Percentiles rank a stretch among this genome's conserved stretches.
phyloP scores from a whole-genome alignment of 1,284 basidiomycete genomes.

The Puccinia hordei region DNA sequence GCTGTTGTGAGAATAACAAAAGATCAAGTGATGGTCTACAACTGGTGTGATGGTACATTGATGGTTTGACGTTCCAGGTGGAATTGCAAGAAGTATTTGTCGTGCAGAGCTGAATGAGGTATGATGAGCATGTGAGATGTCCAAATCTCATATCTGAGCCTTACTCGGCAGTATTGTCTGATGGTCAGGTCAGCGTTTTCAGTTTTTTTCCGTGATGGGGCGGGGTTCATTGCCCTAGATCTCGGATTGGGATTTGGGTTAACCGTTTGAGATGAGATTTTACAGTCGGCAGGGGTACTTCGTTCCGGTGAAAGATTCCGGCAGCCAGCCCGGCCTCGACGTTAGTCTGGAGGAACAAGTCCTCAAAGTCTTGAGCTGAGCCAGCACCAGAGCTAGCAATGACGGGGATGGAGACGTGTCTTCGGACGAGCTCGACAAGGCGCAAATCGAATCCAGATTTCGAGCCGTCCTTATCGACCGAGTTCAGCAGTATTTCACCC shows the following conservation, averaged over 20 bases:
- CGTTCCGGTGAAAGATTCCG: slow-evolving; percentile 92
- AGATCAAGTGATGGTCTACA: no score
- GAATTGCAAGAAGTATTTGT: no score
- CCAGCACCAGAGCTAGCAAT: slow-evolving; percentile 95
- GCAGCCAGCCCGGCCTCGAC: slow-evolving; percentile 94
- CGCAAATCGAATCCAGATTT: slow-evolving; percentile 90
- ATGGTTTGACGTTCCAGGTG: no score
- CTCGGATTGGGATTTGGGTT: slow-evolving; percentile 35
- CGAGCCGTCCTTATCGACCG: slow-evolving; percentile 93
- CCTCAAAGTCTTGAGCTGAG: slow-evolving; percentile 74
- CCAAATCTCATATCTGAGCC: no score
- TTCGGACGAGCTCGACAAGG: slow-evolving; percentile 75
- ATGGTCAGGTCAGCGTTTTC: no score
- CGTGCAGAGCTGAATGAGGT: no score
- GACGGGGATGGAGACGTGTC: slow-evolving; percentile 81
- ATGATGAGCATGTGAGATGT: no score
- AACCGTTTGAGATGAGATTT: slow-evolving; percentile 57
- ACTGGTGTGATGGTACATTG: no score
- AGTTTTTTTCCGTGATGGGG: not conserved
- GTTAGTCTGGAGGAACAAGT: slow-evolving; percentile 76
- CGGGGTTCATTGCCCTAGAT: not conserved
- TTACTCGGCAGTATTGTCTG: no score
- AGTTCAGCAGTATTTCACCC: slow-evolving; percentile 93
- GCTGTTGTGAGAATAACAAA: no score
- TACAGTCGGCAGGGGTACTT: slow-evolving; percentile 68